Base-by-base conservation (phyloP, 2,329 filamentous ascomycete species). In the Albophoma yamanashiensis region DNA sequence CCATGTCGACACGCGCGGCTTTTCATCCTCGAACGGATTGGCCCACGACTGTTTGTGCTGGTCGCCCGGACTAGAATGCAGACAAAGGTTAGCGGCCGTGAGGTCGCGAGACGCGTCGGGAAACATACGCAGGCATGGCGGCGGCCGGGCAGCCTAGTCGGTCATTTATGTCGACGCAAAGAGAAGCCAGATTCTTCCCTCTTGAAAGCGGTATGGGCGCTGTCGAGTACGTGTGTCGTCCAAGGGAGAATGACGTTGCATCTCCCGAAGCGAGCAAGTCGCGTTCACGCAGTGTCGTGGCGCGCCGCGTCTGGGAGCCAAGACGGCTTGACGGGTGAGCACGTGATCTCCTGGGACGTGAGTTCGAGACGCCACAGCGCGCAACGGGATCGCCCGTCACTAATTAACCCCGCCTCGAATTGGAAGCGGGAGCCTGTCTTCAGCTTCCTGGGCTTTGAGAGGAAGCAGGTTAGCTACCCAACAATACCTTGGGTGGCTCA, bases 21-120 rank as follows among this genome's bases (percentile, higher is more conserved):
- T 82, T 2, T 77, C 73, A 66, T 93, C 89, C 72, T 91, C 87
- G 73, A 94, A 99, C 9, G 92, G 92, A 70, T 97, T 97, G 68
- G 76, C 73, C 69, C 83, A 79, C 63, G 70, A 63, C 58, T 50
- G 47, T 50, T 71, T 71, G 64, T 79, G 82, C 73, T 91, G 88
- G 68, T 89, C 85, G 70, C 88, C 88, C 66, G 86, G 82, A 66
- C 87, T 91, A 71, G 55, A 58, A 59, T 45, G 40, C 59, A 52
- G 14, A 4, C 59, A 52, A 12, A 9, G 40, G 63, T 71, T 63
- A 68, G 64, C 60, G 47, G 55, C 56, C 45, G 55, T 39, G 38
- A 56, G 36, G 55, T 17, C 22, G 50, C 52, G 39, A 58, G 59
- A 61, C 63, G 63, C 61, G 62, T 63, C 31, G 14, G 59, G 40